These are phyloP conservation scores for Tolypocladium sp. DNA, from an alignment of 2,329 filamentous ascomycete species.

Conservation along the genomic window DNA sequence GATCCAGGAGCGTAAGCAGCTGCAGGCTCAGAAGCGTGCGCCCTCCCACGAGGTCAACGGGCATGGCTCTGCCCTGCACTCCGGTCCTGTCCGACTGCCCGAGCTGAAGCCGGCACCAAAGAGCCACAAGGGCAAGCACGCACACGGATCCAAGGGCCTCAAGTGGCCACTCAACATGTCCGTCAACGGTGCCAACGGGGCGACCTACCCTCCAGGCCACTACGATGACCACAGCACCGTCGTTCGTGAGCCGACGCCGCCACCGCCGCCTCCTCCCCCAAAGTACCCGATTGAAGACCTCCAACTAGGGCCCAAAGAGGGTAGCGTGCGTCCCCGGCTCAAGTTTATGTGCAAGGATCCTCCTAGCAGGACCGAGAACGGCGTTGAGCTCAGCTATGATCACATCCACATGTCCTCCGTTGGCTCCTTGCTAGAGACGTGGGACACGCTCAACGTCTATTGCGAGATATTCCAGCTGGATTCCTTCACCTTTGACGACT, in stretches of 20 bases:
- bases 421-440: conserved; percentile 79
- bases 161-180: conserved; percentile 24
- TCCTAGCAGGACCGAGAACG: conserved; percentile 32
- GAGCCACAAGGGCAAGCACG: conserved; percentile 52
- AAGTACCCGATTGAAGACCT: conserved; percentile 97
- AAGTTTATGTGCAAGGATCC: conserved; percentile 67
- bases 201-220: conserved; percentile 32
- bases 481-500: conserved; percentile 97
- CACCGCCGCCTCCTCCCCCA: conserved; percentile 62
- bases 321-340: conserved; percentile 59
- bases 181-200: conserved; percentile 33
- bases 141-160: conserved; percentile 32
- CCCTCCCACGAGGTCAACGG: conserved; percentile 35
- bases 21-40: conserved; percentile 56
- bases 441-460: conserved; percentile 98
- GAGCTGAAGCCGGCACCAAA: conserved; percentile 68
- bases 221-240: conserved; percentile 24
- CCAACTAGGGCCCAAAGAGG: conserved; percentile 63
- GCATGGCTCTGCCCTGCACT: conserved; percentile 20
- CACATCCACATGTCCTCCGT: conserved; percentile 76
- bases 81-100: conserved; percentile 51
- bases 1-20: conserved; percentile 65
- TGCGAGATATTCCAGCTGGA: conserved; percentile 90
- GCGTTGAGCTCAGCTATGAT: conserved; percentile 6
- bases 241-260: conserved; percentile 27